These are phyloP conservation scores for Pichia sp. DNA, from an alignment of 1,139 yeast species.

Conservation along the genomic window DNA sequence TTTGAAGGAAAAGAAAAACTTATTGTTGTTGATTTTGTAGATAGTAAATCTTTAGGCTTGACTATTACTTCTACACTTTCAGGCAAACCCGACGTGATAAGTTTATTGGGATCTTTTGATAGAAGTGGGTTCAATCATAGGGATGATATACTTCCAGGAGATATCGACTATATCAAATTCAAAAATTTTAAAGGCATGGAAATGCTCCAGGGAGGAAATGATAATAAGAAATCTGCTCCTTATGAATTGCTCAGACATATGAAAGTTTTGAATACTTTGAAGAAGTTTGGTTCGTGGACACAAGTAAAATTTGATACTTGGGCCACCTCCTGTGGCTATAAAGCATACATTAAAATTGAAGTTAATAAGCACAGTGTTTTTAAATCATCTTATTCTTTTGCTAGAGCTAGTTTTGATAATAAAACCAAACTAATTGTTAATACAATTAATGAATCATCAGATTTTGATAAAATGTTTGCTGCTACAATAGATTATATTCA, in stretches of 20 bases:
- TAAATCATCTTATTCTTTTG: conserved; percentile 9
- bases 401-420: conserved; percentile 1
- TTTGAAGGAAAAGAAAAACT: conserved; percentile 59
- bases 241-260: conserved; percentile 5
- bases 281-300: conserved; percentile 5
- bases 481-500: neutral
- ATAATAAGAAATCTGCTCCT: conserved; percentile 9
- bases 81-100: conserved; percentile 33
- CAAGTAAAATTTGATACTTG: conserved; percentile 12
- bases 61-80: conserved; percentile 56
- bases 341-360: conserved; percentile 8
- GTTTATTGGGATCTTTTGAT: conserved; percentile 9
- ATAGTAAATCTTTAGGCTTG: conserved; percentile 51
- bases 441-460: neutral
- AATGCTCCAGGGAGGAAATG: conserved; percentile 25
- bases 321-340: conserved; percentile 10
- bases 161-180: conserved; percentile 25
- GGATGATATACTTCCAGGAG: conserved; percentile 17
- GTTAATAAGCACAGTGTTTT: conserved; percentile 2
- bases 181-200: conserved; percentile 25
- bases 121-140: conserved; percentile 3
- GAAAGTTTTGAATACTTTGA: neutral
- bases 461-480: neutral
- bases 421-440: neutral
- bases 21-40: conserved; percentile 73